Evolutionary conservation across 192 early-diverging fungal species (phyloP), one percentile per base, ranked within the genome.

Genomic region (Backusella luteola): DNA sequence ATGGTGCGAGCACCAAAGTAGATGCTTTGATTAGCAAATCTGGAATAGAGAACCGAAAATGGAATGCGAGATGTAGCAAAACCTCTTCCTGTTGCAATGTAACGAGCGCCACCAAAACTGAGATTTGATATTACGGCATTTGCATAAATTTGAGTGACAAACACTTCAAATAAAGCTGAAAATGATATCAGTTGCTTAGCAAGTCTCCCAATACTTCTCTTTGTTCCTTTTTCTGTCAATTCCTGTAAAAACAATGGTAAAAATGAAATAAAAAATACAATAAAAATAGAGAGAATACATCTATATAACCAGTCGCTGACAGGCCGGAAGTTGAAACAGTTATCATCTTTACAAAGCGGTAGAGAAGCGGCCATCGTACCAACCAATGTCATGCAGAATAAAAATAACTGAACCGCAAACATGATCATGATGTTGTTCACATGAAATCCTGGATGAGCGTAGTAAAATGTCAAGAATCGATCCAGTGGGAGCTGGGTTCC

Each of bases 351-450:
- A 79, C 89, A 89, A 38, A 77, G 79, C 12, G 79, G 79, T 44
- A 86, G 77, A 0, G 88, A 85, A 38, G 79, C 66, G 73, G 86
- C 87, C 87, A 91, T 86, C 34, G 89, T 79, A 34, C 85, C 89
- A 23, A 92, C 81, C 63, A 87, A 80, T 77, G 90, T 84, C 74
- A 92, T 90, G 72, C 85, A 87, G 79, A 90, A 81, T 83, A 93
- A 84, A 76, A 93, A 92, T 32, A 92, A 74, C 76, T 92, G 91
- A 32, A 93, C 83, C 26, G 91, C 83, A 78, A 89, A 87, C 83
- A 93, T 90, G 53, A 92, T 91, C 83, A 93, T 84, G 29, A 93
- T 90, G 79, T 93, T 93, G 85, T 92, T 93, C 79, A 93, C 85
- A 80, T 93, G 91, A 81, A 92, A 93, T 7, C 91, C 91, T 34